phyloP scores from a whole-genome alignment of 805 yeast genomes.

The Wickerhamomyces canadensis region DNA sequence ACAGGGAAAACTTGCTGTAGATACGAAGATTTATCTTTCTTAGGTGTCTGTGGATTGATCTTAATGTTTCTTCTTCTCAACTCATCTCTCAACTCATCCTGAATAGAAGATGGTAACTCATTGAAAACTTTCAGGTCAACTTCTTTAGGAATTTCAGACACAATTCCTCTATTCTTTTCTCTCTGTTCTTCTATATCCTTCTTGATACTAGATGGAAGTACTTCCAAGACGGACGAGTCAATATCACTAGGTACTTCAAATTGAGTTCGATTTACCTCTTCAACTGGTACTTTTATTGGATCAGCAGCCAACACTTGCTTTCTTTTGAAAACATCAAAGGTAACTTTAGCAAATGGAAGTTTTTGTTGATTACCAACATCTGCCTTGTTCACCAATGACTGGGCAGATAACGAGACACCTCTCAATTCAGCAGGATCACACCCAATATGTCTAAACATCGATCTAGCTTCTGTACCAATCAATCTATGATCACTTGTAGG shows the following conservation, averaged over 20 bases:
- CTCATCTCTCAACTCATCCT: slow-evolving; percentile 53
- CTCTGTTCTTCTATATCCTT: slow-evolving; percentile 12
- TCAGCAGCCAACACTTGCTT: slow-evolving; percentile 6
- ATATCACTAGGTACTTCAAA: slow-evolving; percentile 25
- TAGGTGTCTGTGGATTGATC: slow-evolving; percentile 18
- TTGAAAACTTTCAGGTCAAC: slow-evolving; percentile 63
- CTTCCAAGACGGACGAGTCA: slow-evolving; percentile 23
- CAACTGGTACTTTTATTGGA: not conserved
- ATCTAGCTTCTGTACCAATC: slow-evolving; percentile 54
- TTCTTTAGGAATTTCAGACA: slow-evolving; percentile 24
- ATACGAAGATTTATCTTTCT: slow-evolving; percentile 14
- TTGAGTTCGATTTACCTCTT: slow-evolving; percentile 9
- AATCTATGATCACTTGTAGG: slow-evolving; percentile 56
- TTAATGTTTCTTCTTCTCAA: slow-evolving; percentile 35
- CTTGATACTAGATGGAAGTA: slow-evolving; percentile 18
- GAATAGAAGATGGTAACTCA: slow-evolving; percentile 60
- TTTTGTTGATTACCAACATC: slow-evolving; percentile 27
- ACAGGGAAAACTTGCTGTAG: slow-evolving; percentile 19
- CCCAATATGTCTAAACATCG: slow-evolving; percentile 48
- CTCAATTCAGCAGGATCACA: slow-evolving; percentile 66
- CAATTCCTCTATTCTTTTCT: slow-evolving; percentile 14
- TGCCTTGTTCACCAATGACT: slow-evolving; percentile 40
- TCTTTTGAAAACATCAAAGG: slow-evolving; percentile 3
- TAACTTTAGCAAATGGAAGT: slow-evolving; percentile 27
- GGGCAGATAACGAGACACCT: slow-evolving; percentile 72